Percentiles rank a stretch among this genome's conserved stretches.
Conservation (phyloP, 306 rosid species). For the Abrus pulchellus region DNA sequence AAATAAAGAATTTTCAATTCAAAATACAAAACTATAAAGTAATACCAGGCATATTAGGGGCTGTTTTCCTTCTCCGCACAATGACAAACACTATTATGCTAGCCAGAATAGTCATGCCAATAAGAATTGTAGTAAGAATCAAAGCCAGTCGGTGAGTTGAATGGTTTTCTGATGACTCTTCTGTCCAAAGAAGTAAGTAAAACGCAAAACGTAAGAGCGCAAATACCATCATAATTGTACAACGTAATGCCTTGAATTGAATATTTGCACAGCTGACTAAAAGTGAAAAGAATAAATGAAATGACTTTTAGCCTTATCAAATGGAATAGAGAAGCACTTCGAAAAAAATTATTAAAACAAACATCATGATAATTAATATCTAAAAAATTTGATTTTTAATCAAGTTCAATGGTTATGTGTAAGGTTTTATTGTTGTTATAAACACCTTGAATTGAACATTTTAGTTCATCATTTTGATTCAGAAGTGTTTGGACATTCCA, state of each 20-base stretch:
- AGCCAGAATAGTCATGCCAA: neutral
- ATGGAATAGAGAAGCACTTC: too few relatives aligned
- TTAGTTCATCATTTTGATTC: neutral
- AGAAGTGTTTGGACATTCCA: neutral
- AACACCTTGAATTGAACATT: neutral
- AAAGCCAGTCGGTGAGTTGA: neutral
- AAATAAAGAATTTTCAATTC: neutral
- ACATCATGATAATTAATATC: too few relatives aligned
- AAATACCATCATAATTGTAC: neutral
- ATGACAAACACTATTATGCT: slow-evolving; percentile 1
- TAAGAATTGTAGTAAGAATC: neutral
- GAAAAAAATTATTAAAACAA: too few relatives aligned
- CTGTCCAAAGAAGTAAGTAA: slow-evolving; percentile 25
- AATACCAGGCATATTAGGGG: slow-evolving; percentile 32
- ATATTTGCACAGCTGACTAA: neutral
- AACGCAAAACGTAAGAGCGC: neutral
- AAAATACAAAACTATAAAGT: slow-evolving; percentile 1
- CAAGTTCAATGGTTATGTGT: too few relatives aligned
- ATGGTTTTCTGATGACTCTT: neutral
- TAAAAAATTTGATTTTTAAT: too few relatives aligned
- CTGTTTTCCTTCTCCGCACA: slow-evolving; percentile 25
- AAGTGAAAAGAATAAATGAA: too few relatives aligned
- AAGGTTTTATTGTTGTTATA: neutral
- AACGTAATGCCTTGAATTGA: neutral
- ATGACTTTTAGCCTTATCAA: too few relatives aligned